Base-by-base conservation (phyloP, 495 filamentous ascomycete species). In the Lasiosphaeriaceae sp. region DNA sequence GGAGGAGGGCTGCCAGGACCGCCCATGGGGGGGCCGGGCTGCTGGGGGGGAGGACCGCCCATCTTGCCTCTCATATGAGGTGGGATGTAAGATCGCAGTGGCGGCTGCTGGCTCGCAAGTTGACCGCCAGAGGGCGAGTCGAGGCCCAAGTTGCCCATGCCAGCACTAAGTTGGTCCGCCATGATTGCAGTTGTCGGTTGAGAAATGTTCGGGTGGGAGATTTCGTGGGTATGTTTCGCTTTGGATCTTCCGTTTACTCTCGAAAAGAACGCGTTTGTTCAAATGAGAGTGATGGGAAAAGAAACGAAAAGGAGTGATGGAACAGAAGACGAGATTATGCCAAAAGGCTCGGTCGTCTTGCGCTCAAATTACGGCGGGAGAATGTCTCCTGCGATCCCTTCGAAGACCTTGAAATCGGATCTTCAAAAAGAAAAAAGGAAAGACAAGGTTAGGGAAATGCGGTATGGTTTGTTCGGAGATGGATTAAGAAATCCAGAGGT, bases 161-260 rank as follows among this genome's bases (percentile, higher is more conserved):
- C 85, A 86, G 96, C 90, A 73, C 92, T 90, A 63, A 98, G 85
- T 77, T 95, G 86, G 74, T 96, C 92, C 74, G 94, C 93, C 94
- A 97, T 97, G 63, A 69, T 78, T 68, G 61, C 54, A 26, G 34
- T 63, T 59, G 47, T 53, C 23, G 35, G 50, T 52, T 55, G 45
- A 44, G 50, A 57, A 37, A n/a, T 58, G 52, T 47, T 16, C 52
- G 49, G 24, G 8, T 34, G 53, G 23, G 39, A 56, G 54, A 45
- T 52, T 61, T 23, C 54, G 56, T 47, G 50, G 55, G 31, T 55
- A 47, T n/a, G n/a, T n/a, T n/a, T 58, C 23, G 50, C 62, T 44
- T 24, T 20, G 35, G 31, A 61, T 55, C 56, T 49, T 63, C 65
- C 52, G 22, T 52, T 39, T 52, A 59, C 71, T 71, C 71, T 72